phyloP scores from a whole-genome alignment of 1,284 basidiomycete genomes.

The Sporisorium sorghi region DNA sequence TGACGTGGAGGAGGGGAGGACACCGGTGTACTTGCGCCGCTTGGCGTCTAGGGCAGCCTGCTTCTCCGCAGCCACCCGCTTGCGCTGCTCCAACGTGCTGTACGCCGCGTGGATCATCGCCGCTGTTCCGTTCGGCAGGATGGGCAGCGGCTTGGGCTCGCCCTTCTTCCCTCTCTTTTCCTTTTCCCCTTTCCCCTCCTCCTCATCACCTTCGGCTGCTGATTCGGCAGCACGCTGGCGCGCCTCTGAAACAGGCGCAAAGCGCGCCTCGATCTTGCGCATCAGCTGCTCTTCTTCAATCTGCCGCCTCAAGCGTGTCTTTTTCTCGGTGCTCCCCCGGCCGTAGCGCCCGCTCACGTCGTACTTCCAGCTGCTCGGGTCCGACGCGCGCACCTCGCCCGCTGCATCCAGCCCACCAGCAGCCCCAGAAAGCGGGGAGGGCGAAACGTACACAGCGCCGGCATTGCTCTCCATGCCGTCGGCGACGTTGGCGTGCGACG shows the following conservation, averaged over 20 bases:
- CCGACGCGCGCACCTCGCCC: conserved; percentile 18
- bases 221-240: background rate
- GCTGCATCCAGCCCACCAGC: conserved; percentile 1
- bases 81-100: conserved; percentile 37
- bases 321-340: conserved; percentile 31
- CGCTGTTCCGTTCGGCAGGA: conserved; percentile 34
- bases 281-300: conserved; percentile 39
- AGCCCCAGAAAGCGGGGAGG: conserved; percentile 5
- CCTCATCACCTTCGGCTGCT: background rate
- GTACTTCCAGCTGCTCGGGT: conserved; percentile 46
- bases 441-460: conserved; percentile 27
- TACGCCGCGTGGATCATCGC: conserved; percentile 46
- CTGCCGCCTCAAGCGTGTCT: conserved; percentile 30
- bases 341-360: conserved; percentile 39
- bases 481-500: conserved; percentile 25
- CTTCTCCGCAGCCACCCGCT: conserved; percentile 21
- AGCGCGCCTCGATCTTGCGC: conserved; percentile 28
- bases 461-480: conserved; percentile 46
- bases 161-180: background rate
- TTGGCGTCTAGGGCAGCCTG: conserved; percentile 8
- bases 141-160: conserved; percentile 8
- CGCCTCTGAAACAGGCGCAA: conserved; percentile 7
- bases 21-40: conserved; percentile 36
- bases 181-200: no score
- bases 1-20: conserved; percentile 2